These are phyloP conservation scores for Scheffersomyces segobiensis DNA, from an alignment of 1,139 yeast genomes.

Conservation along the genomic window DNA sequence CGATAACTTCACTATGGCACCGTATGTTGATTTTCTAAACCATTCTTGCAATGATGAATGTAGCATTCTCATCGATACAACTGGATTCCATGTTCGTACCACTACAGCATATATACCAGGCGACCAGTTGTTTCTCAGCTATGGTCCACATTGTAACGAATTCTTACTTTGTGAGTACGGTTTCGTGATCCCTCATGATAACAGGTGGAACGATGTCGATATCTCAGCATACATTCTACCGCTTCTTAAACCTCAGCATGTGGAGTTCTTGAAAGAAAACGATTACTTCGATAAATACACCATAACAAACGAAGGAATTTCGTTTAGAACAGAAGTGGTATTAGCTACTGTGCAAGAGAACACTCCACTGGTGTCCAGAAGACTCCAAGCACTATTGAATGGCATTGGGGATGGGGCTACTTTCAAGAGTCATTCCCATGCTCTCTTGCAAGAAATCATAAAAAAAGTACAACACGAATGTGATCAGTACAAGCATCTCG, in stretches of 20 bases:
- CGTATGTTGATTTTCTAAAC: constrained; percentile 85
- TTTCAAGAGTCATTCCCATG: constrained; percentile 31
- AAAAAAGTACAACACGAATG: constrained; percentile 23
- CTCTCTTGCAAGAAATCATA: constrained; percentile 36
- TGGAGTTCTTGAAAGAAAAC: constrained; percentile 45
- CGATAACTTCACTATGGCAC: constrained; percentile 88
- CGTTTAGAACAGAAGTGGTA: constrained; percentile 78
- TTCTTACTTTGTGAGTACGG: constrained; percentile 87
- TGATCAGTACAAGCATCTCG: constrained; percentile 16
- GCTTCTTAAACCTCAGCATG: constrained; percentile 39
- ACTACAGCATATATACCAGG: constrained; percentile 32
- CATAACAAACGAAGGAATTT: constrained; percentile 48
- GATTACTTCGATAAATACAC: constrained; percentile 79
- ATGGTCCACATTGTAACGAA: constrained; percentile 87
- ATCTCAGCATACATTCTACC: constrained; percentile 44
- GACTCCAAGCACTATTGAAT: constrained; percentile 25
- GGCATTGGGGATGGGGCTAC: constrained; percentile 42
- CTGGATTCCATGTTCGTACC: constrained; percentile 55
- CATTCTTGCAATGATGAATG: constrained; percentile 64
- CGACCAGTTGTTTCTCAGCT: constrained; percentile 70
- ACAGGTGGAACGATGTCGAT: constrained; percentile 74
- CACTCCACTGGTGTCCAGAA: constrained; percentile 32
- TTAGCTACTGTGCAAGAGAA: constrained; percentile 60
- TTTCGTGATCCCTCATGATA: constrained; percentile 52
- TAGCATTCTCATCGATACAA: constrained; percentile 42